Conservation (phyloP, 1,139 yeast genomes). For the Hemisphaericaspora lyxosophila region DNA sequence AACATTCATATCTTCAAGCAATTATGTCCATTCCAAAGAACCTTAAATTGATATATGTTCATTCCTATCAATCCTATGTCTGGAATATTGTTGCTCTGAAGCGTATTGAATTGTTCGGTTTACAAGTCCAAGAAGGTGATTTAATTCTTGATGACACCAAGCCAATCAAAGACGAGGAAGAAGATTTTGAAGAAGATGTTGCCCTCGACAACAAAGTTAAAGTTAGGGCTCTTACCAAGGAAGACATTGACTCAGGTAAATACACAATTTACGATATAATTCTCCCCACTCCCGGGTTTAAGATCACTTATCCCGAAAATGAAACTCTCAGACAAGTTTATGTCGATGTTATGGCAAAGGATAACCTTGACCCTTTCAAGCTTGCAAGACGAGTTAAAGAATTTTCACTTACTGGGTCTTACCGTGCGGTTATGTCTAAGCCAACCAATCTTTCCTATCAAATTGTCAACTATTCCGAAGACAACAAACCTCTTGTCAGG, state of each 20-base stretch:
- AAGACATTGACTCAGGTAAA: constrained; percentile 60
- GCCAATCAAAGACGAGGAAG: constrained; percentile 30
- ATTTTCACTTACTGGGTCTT: constrained; percentile 89
- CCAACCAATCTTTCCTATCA: constrained; percentile 67
- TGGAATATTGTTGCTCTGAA: constrained; percentile 89
- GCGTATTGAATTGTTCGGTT: constrained; percentile 71
- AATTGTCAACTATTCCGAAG: constrained; percentile 59
- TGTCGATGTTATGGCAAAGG: constrained; percentile 71
- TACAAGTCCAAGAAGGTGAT: constrained; percentile 77
- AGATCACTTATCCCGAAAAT: constrained; percentile 76
- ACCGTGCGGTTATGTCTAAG: constrained; percentile 70
- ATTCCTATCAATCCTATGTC: constrained; percentile 93
- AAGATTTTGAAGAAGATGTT: constrained; percentile 63
- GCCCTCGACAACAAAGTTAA: constrained; percentile 52
- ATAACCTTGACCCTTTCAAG: constrained; percentile 76
- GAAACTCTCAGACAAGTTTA: constrained; percentile 61
- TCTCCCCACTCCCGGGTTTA: constrained; percentile 93
- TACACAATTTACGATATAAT: constrained; percentile 81
- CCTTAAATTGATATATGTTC: constrained; percentile 90
- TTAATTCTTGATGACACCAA: constrained; percentile 52
- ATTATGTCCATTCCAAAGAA: constrained; percentile 90
- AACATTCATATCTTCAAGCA: constrained; percentile 69
- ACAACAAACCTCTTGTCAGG: constrained; percentile 68
- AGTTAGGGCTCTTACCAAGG: constrained; percentile 71
- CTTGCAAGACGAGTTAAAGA: constrained; percentile 87